phyloP scores from a whole-genome alignment of 140 eudicot species.

The Flaveria floridana region DNA sequence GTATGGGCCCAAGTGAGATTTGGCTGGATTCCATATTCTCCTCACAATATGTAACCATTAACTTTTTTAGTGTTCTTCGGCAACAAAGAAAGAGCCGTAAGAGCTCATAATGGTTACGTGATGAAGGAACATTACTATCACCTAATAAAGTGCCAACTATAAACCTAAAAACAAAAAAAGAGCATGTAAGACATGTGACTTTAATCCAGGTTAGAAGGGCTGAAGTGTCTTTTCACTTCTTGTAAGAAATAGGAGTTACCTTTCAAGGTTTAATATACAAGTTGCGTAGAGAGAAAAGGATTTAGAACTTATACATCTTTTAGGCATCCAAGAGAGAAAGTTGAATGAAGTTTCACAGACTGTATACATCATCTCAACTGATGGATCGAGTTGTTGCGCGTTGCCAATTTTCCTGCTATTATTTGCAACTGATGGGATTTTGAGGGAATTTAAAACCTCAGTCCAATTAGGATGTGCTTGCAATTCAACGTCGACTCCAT shows the following conservation, averaged over 20 bases:
- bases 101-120: slow-evolving; percentile 37
- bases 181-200: slow-evolving; percentile 11
- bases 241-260: slow-evolving; percentile 43
- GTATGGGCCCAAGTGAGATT: slow-evolving; percentile 31
- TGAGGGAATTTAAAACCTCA: slow-evolving; percentile 41
- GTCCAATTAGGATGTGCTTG: slow-evolving; percentile 57
- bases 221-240: not conserved
- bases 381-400: slow-evolving; percentile 31
- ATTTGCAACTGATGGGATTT: slow-evolving; percentile 30
- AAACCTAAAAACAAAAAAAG: slow-evolving; percentile 48
- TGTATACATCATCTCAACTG: slow-evolving; percentile 30
- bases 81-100: slow-evolving; percentile 59
- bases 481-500: slow-evolving; percentile 41
- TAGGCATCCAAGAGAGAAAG: slow-evolving; percentile 63
- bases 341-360: slow-evolving; percentile 51
- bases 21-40: slow-evolving; percentile 41
- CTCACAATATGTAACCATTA: slow-evolving; percentile 51
- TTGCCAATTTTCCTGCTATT: slow-evolving; percentile 22
- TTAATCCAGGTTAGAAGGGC: not conserved
- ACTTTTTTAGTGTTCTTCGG: slow-evolving; percentile 57
- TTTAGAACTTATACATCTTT: slow-evolving; percentile 49
- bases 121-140: slow-evolving; percentile 20
- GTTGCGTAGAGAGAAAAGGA: slow-evolving; percentile 51
- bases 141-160: slow-evolving; percentile 51
- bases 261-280: slow-evolving; percentile 76